These are phyloP conservation scores for Cucurbita maxima DNA, from an alignment of 306 rosid genomes.

Conservation along the genomic window DNA sequence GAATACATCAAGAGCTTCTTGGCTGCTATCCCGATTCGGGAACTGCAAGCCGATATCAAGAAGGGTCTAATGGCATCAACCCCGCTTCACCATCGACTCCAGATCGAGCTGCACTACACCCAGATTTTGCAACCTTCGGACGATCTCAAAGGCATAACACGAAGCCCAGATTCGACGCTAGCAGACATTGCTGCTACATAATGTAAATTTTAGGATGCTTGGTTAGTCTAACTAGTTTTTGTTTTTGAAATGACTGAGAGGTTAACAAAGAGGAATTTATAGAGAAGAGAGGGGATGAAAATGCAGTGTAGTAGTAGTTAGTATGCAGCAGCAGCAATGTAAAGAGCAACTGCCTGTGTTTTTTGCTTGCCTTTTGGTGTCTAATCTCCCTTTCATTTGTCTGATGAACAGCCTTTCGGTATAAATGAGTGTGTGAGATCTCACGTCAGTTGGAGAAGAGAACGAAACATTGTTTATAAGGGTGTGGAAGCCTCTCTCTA, in stretches of 20 bases:
- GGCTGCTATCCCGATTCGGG: conserved; percentile 95
- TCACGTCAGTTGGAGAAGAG: too few relatives aligned
- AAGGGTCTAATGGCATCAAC: conserved; percentile 74
- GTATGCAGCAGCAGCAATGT: background rate
- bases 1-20: conserved; percentile 93
- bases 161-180: conserved; percentile 15
- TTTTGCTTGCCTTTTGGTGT: background rate
- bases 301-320: background rate
- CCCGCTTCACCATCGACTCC: conserved; percentile 84
- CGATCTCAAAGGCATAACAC: conserved; percentile 11
- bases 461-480: too few relatives aligned
- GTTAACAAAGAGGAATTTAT: conserved; percentile 7
- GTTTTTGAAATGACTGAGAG: conserved; percentile 7
- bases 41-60: conserved; percentile 84
- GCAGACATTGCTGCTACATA: conserved; percentile 22
- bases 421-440: background rate
- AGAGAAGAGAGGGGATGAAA: background rate
- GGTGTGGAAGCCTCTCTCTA: too few relatives aligned
- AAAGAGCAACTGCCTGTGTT: conserved; percentile 9
- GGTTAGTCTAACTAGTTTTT: conserved; percentile 42
- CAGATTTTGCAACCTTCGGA: conserved; percentile 29
- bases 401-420: conserved; percentile 2
- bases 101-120: conserved; percentile 85
- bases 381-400: conserved; percentile 2
- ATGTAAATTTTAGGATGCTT: conserved; percentile 35